Conservation (phyloP, 225 moss, liverwort and hornwort species). For the Rhytidiadelphus loreus region DNA sequence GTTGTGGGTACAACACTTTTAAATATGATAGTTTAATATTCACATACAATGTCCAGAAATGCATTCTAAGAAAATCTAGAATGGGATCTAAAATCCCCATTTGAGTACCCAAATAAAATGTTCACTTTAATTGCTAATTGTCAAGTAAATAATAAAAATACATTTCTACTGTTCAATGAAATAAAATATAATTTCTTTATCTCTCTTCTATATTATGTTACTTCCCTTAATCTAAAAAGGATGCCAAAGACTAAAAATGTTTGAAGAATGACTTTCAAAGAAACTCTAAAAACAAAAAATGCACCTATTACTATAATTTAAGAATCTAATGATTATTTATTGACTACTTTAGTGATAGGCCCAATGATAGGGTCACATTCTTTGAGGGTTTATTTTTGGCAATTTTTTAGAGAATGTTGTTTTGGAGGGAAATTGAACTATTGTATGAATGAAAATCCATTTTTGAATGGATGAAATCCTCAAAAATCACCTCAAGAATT, state of each 20-base stretch:
- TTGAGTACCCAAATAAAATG: background rate
- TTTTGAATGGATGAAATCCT: background rate
- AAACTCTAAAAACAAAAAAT: too few relatives aligned
- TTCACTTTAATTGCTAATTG: background rate
- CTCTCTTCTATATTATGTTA: too few relatives aligned
- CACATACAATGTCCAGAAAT: background rate
- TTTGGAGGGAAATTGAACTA: background rate
- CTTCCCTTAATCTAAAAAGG: too few relatives aligned
- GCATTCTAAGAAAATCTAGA: background rate
- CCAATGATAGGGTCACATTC: too few relatives aligned
- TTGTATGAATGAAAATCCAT: rapidly evolving
- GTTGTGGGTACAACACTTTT: background rate
- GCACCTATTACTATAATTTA: too few relatives aligned
- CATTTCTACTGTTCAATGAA: background rate
- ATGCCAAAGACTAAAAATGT: too few relatives aligned
- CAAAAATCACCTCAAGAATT: background rate
- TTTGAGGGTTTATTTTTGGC: background rate
- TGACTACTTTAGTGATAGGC: too few relatives aligned
- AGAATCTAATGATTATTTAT: too few relatives aligned
- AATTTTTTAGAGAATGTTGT: background rate
- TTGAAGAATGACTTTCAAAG: too few relatives aligned
- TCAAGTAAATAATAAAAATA: background rate
- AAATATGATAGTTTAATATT: background rate
- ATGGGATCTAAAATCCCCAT: background rate
- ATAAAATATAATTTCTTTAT: background rate